phyloP scores from a whole-genome alignment of 805 yeast genomes.

The Candida broadrunensis region DNA sequence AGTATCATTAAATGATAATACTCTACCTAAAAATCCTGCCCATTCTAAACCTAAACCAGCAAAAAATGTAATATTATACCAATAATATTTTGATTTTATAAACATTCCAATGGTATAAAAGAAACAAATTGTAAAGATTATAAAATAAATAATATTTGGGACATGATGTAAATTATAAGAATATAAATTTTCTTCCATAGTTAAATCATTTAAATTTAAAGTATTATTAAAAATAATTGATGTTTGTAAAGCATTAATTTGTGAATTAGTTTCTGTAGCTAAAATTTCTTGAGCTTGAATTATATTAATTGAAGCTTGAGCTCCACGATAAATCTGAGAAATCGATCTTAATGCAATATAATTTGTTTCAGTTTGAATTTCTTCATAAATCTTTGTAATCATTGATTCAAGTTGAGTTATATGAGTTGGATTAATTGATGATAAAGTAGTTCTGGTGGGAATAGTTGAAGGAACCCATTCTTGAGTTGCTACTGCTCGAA shows the following conservation, averaged over 20 bases:
- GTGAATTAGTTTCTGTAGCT: slow-evolving; percentile 36
- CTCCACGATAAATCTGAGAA: slow-evolving; percentile 28
- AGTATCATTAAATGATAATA: slow-evolving; percentile 24
- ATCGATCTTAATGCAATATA: slow-evolving; percentile 14
- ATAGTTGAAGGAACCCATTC: slow-evolving; percentile 22
- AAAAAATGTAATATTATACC: slow-evolving; percentile 38
- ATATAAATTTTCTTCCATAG: slow-evolving; percentile 26
- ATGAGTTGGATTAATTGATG: slow-evolving; percentile 19
- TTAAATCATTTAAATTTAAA: slow-evolving; percentile 27
- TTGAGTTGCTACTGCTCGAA: background rate
- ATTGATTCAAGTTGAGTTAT: slow-evolving; percentile 17
- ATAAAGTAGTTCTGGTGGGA: slow-evolving; percentile 27
- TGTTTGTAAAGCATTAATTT: slow-evolving; percentile 25
- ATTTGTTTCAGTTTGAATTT: slow-evolving; percentile 18
- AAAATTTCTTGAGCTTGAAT: slow-evolving; percentile 31
- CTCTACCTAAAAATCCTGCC: slow-evolving; percentile 37
- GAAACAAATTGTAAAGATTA: slow-evolving; percentile 22
- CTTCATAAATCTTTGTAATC: slow-evolving; percentile 11
- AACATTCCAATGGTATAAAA: slow-evolving; percentile 24
- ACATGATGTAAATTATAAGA: slow-evolving; percentile 20
- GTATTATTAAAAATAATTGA: slow-evolving; percentile 31
- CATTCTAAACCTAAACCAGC: slow-evolving; percentile 35
- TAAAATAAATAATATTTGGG: slow-evolving; percentile 30
- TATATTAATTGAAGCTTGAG: slow-evolving; percentile 34
- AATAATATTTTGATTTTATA: slow-evolving; percentile 30